phyloP scores from a whole-genome alignment of 1,284 basidiomycete species.

The Trametes polyzona region DNA sequence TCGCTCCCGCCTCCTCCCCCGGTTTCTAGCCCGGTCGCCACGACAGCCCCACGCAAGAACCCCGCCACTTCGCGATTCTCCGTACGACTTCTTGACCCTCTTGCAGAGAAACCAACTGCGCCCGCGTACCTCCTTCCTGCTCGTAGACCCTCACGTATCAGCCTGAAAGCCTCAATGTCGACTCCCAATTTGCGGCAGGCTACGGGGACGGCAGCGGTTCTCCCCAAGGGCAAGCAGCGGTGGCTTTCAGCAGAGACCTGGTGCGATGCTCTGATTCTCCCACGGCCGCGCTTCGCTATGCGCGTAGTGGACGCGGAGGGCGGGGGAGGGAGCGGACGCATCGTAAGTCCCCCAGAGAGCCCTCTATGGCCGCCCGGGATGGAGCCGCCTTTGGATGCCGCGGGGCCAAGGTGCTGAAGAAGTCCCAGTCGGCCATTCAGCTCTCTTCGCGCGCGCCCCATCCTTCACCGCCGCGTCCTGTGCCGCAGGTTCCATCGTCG shows the following conservation, averaged over 20 bases:
- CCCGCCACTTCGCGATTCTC: constrained; percentile 20
- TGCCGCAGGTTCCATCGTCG: no score
- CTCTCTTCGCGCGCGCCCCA: constrained; percentile 12
- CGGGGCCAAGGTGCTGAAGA: constrained; percentile 26
- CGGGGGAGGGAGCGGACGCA: constrained; percentile 36
- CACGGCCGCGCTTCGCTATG: constrained; percentile 68
- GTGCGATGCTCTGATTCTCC: constrained; percentile 78
- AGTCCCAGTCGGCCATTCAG: constrained; percentile 27
- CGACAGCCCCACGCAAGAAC: constrained; percentile 17
- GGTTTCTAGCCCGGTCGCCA: constrained; percentile 24
- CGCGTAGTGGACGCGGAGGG: constrained; percentile 34
- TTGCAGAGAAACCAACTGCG: constrained; percentile 18
- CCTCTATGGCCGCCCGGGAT: constrained; percentile 41
- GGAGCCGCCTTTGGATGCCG: constrained; percentile 5
- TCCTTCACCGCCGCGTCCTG: constrained; percentile 15
- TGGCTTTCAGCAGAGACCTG: constrained; percentile 77
- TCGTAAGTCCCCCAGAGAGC: constrained; percentile 56
- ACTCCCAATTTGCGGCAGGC: constrained; percentile 60
- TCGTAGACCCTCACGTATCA: constrained; percentile 19
- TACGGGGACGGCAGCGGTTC: constrained; percentile 11
- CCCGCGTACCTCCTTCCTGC: constrained; percentile 32
- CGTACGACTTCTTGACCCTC: constrained; percentile 29
- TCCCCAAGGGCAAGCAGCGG: constrained; percentile 53
- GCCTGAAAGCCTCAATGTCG: constrained; percentile 58
- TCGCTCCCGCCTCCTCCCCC: constrained; percentile 18